These are phyloP conservation scores for Baorangia bicolor DNA, from an alignment of 768 basidiomycete species.

Conservation along the genomic window DNA sequence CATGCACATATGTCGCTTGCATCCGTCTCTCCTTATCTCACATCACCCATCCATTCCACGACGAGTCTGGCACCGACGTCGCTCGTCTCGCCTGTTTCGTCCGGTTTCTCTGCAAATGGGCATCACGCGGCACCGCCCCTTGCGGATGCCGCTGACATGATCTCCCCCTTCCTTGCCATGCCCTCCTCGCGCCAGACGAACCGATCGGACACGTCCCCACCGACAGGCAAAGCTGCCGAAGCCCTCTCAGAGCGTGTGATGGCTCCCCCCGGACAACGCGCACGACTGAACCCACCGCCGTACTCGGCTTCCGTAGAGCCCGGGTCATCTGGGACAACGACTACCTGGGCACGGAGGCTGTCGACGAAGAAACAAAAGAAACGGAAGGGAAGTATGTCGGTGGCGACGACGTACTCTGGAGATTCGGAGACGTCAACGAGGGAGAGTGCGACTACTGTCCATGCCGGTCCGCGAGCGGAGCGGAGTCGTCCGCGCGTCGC, in stretches of 20 bases:
- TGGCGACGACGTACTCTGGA: slow-evolving; percentile 5
- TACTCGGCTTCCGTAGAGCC: slow-evolving; percentile 14
- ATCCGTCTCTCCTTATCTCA: background rate
- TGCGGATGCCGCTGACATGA: slow-evolving; percentile 21
- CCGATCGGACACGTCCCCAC: background rate
- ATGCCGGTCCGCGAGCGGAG: background rate
- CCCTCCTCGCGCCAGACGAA: slow-evolving; percentile 4
- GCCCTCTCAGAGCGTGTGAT: background rate
- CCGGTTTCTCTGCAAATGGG: background rate
- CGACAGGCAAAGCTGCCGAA: slow-evolving; percentile 3
- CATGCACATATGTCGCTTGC: background rate
- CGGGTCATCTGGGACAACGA: background rate
- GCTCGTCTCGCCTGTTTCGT: background rate
- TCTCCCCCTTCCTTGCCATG: slow-evolving; percentile 22
- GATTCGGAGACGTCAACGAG: slow-evolving; percentile 6
- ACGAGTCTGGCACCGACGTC: slow-evolving; percentile 4
- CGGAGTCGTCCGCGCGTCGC: background rate
- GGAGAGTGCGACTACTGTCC: background rate
- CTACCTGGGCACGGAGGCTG: background rate
- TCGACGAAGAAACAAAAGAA: slow-evolving; percentile 3
- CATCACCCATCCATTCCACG: slow-evolving; percentile 11
- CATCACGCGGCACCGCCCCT: background rate
- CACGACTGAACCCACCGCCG: slow-evolving; percentile 29
- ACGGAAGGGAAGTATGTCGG: slow-evolving; percentile 5
- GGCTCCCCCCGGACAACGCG: slow-evolving; percentile 6